Base-by-base conservation (phyloP, 805 yeast genomes). In the Schwanniomyces pseudopolymorphus region DNA sequence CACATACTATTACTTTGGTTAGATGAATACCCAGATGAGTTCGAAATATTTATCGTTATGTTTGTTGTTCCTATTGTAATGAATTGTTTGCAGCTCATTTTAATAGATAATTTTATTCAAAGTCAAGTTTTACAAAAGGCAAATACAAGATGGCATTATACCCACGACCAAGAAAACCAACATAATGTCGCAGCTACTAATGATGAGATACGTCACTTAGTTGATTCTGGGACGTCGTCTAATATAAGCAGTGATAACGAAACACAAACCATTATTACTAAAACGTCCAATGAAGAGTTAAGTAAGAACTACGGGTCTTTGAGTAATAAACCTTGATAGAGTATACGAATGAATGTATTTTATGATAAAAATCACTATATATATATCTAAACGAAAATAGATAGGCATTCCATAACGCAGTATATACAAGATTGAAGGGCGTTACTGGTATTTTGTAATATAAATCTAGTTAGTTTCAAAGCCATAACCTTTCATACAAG, bases 401-500 rank as follows among this genome's bases (percentile, higher is more conserved):
- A 14, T 14, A 4, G 19, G 14, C 14, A 31, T 5, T 11, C 11
- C 5, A 10, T 31, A 31, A 31, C 35, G 3, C 16, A 19, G 8
- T 36, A 36, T 36, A 20, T 36, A 36, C 39, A 36, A 36, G 39
- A 11, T 2, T 36, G 10, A 20, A 20, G 11, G 10, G 16, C 24
- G 2, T 20, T 4, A 36, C 22, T 10, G 11, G 16, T 19, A 20
- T 36, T 19, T 3, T 9, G 14, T 9, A n/a, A 9, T 9, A 10
- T 2, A 33, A 4, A 5, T 17, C 43, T 51, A 60, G 44, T 55
- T 58, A 44, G 71, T 66, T 42, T 77, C 79, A 67, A 92, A 92
- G 0, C 99, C 99, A 64, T 70, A 92, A 16, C 96, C 89, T 60
- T 84, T 84, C 99, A 92, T 92, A 70, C 99, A 92, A 24, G 62